Conservation (phyloP, 2,329 filamentous ascomycete genomes). For the Cladosporium sp. region DNA sequence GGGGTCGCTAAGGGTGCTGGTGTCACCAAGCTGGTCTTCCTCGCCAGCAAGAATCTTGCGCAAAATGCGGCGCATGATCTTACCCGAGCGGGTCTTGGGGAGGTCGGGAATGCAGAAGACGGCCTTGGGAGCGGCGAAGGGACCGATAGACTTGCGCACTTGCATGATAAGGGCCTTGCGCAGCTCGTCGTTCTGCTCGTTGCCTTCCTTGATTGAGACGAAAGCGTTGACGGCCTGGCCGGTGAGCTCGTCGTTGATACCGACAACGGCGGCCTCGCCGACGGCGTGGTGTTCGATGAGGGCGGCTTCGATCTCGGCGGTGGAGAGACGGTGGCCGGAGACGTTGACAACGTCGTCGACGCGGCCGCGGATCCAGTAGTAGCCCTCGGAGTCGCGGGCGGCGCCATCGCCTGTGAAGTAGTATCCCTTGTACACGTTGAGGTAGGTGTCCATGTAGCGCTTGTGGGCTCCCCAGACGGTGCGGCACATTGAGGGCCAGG, state of each 20-base stretch:
- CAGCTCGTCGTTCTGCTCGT: slow-evolving; percentile 70
- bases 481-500: slow-evolving; percentile 97
- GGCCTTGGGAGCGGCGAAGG: slow-evolving; percentile 93
- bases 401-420: slow-evolving; percentile 96
- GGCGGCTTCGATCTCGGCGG: slow-evolving; percentile 95
- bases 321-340: slow-evolving; percentile 90
- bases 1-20: slow-evolving; percentile 87
- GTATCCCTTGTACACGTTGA: slow-evolving; percentile 96
- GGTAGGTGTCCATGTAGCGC: slow-evolving; percentile 97
- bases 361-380: slow-evolving; percentile 99
- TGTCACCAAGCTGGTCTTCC: slow-evolving; percentile 94
- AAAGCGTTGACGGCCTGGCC: slow-evolving; percentile 98
- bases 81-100: slow-evolving; percentile 94
- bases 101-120: slow-evolving; percentile 89
- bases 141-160: slow-evolving; percentile 94
- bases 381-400: slow-evolving; percentile 92
- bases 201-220: slow-evolving; percentile 82
- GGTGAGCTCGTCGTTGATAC: slow-evolving; percentile 86
- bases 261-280: slow-evolving; percentile 92
- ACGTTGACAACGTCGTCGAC: slow-evolving; percentile 99
- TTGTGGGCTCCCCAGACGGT: slow-evolving; percentile 98
- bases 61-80: slow-evolving; percentile 97
- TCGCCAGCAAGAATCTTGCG: slow-evolving; percentile 96
- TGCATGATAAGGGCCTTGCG: slow-evolving; percentile 93
- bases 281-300: slow-evolving; percentile 86